Evolutionary conservation across 106 monocot species (phyloP), one percentile per base, ranked within the genome.

Genomic region (Posidonia australis): DNA sequence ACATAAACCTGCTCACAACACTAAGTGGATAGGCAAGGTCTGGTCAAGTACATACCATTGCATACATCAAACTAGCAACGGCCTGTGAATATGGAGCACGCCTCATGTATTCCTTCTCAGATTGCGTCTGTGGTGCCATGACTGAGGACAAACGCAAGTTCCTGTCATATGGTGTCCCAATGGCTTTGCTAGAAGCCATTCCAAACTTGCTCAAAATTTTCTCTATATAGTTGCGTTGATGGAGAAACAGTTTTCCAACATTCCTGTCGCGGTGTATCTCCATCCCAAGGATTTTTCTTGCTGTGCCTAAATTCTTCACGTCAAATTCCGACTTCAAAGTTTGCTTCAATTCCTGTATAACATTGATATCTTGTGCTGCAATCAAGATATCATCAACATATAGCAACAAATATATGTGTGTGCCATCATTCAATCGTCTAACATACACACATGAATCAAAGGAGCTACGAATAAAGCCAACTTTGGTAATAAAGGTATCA

Each of bases 351-450:
- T 52, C 1, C 18, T 52, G 18, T 20, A 52, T 52, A 9, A 20
- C 9, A 52, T 52, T n/a, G 18, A 52, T 10, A 52, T 52, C 52
- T 22, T 52, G 18, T 5, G 20, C 21, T 5, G 52, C 19, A 0
- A 52, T 22, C 18, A 52, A 22, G 9, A 52, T 52, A 52, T 52
- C 52, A 52, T 52, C 52, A 20, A 52, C 52, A 52, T 52, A 52
- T 52, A 52, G 6, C 7, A 52, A 1, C 7, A 52, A 52, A 52
- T 20, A 52, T 22, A 52, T 0, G 18, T 10, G 20, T 10, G 21
- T 52, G 18, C 5, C 52, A 52, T 5, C 52, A n/a, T 52, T 52
- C 18, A n/a, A 5, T 20, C 21, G 22, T 0, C 21, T 52, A 10
- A 52, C 9, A 22, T 52, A 52, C 0, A 52, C 52, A 52, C 52